These are phyloP conservation scores for Juglanconis oblonga DNA, from an alignment of 2,329 filamentous ascomycete genomes.

Conservation along the genomic window DNA sequence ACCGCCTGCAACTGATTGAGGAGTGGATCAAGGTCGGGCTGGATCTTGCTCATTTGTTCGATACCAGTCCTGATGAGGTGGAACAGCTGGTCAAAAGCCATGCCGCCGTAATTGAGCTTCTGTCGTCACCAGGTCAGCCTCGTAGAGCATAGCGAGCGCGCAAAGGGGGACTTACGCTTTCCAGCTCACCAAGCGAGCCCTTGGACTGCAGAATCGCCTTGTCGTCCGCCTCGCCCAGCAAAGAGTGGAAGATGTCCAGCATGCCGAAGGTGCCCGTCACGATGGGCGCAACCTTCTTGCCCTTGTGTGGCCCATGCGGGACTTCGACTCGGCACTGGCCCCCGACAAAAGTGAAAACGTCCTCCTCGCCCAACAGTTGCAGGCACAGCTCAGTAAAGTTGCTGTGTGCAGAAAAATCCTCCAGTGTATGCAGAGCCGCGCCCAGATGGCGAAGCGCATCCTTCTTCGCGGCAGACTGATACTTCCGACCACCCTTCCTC, in stretches of 20 bases:
- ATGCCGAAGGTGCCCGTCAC: conserved; percentile 53
- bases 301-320: conserved; percentile 27
- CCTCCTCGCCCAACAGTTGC: conserved; percentile 45
- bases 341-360: conserved; percentile 52
- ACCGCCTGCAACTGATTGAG: conserved; percentile 26
- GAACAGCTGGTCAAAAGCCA: conserved; percentile 29
- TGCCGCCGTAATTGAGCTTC: conserved; percentile 25
- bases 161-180: conserved; percentile 11
- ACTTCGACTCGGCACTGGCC: conserved; percentile 29
- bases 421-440: conserved; percentile 49
- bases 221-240: conserved; percentile 30
- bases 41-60: conserved; percentile 22
- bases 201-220: conserved; percentile 29
- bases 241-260: conserved; percentile 31
- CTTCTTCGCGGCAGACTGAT: conserved; percentile 22
- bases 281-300: conserved; percentile 45
- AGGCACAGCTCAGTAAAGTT: conserved; percentile 53
- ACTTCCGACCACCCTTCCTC: conserved; percentile 20
- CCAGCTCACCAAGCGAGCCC: conserved; percentile 26
- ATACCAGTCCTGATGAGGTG: conserved; percentile 26
- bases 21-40: conserved; percentile 22
- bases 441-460: conserved; percentile 35
- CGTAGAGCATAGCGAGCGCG: no score
- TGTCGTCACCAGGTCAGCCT: not conserved
- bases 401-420: conserved; percentile 53